Base-by-base conservation (phyloP, 352 stramenopile species). In the Globisporangium cederbergense region DNA sequence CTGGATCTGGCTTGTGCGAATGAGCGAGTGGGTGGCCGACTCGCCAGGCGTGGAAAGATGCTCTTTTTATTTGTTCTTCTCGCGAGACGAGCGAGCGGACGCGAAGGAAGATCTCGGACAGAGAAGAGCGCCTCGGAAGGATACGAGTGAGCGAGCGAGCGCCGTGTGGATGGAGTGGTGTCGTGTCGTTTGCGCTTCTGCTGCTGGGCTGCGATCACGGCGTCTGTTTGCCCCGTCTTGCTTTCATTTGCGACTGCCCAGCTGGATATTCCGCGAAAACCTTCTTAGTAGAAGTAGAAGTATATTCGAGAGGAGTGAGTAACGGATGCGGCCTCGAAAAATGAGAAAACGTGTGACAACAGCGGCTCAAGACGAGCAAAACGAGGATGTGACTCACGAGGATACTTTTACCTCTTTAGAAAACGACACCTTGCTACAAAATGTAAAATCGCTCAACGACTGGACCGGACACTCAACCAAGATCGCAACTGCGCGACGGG, bases 61-160 rank as follows among this genome's bases (percentile, higher is more conserved):
- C 28, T 62, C 22, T 62, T 62, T 55, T 62, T 62, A 55, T 62
- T 62, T 62, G 42, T 61, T 52, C n/a, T 61, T 52, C n/a, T 34
- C 51, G 30, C 20, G 40, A 36, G 25, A 36, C 7, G 32, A 20
- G 40, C 25, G 56, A 62, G 46, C 56, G 25, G 56, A 62, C 56
- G 40, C 28, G 51, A 42, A 9, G 46, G 28, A 55, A 55, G 49
- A 55, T 55, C 32, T 36, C 49, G 5, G 32, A 38, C 14, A 10
- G 47, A 54, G 22, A 34, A 55, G 13, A 55, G 49, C 49, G 36
- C 49, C n/a, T 55, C 49, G 9, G 20, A 52, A 36, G 49, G 22
- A 55, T n/a, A n/a, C 9, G 22, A 32, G 11, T 13, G 49, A 28
- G 8, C 10, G 25, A 28, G 25, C 25, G 25, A 28, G 25, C 25